Percentiles rank a stretch among this genome's conserved stretches.
These are phyloP conservation scores for Lizonia empirigonia DNA, from an alignment of 2,329 filamentous ascomycete genomes.

Conservation along the genomic window DNA sequence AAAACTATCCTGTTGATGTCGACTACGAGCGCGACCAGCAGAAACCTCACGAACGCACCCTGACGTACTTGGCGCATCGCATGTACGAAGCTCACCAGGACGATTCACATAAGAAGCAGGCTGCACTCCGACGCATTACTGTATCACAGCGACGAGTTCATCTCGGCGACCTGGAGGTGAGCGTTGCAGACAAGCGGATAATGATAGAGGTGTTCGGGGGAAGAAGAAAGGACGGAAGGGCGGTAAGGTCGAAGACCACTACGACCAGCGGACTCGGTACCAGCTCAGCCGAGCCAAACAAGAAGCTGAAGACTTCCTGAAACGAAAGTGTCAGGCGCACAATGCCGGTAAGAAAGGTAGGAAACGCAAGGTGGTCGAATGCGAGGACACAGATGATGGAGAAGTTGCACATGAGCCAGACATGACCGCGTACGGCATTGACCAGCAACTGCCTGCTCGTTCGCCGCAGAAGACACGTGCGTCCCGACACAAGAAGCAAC, in stretches of 20 bases:
- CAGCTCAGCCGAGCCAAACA: slow-evolving; percentile 5
- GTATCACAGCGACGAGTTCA: slow-evolving; percentile 34
- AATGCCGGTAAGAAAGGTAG: slow-evolving; percentile 3
- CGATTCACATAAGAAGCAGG: slow-evolving; percentile 39
- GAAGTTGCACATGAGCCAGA: background rate
- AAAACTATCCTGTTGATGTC: slow-evolving; percentile 37
- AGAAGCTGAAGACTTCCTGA: slow-evolving; percentile 3
- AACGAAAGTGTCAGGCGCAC: background rate
- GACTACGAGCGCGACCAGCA: slow-evolving; percentile 21
- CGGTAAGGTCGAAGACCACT: slow-evolving; percentile 16
- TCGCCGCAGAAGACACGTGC: background rate
- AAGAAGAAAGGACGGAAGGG: slow-evolving; percentile 9
- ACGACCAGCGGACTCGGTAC: slow-evolving; percentile 15
- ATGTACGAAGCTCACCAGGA: slow-evolving; percentile 34
- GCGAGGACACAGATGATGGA: slow-evolving; percentile 8
- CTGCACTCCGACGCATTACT: slow-evolving; percentile 29
- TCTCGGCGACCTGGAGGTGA: slow-evolving; percentile 39
- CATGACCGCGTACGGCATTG: background rate
- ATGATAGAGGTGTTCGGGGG: slow-evolving; percentile 7
- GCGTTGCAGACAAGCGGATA: slow-evolving; percentile 28
- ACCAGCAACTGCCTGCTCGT: slow-evolving; percentile 1
- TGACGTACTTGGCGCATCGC: slow-evolving; percentile 34
- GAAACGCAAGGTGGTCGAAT: background rate
- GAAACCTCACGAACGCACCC: slow-evolving; percentile 37
- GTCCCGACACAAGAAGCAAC: slow-evolving; percentile 17